These are phyloP conservation scores for Beauveria sp. DNA, from an alignment of 2,329 filamentous ascomycete species.

Conservation along the genomic window DNA sequence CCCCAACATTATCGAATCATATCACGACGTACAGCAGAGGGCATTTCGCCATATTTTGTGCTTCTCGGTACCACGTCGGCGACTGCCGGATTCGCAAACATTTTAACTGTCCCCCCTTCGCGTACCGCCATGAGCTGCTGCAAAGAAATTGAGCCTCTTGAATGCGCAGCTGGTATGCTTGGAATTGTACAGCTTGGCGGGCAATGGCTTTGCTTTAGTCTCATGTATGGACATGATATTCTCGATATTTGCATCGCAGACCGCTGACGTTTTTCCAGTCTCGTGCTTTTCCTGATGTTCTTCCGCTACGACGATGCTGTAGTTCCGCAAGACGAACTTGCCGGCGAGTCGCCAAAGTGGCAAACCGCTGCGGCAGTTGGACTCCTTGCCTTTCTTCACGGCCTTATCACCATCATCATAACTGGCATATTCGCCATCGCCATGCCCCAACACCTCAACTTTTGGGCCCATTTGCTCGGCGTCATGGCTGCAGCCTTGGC, in stretches of 20 bases:
- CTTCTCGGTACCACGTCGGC: conserved; percentile 87
- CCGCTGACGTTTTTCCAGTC: conserved; percentile 43
- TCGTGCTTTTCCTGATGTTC: conserved; percentile 90
- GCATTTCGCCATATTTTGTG: conserved; percentile 92
- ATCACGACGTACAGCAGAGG: conserved; percentile 74
- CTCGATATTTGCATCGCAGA: not conserved
- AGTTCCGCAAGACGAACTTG: conserved; percentile 41
- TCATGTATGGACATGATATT: conserved; percentile 59
- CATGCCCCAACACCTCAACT: conserved; percentile 55
- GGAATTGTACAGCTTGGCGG: conserved; percentile 86
- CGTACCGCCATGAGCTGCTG: conserved; percentile 81
- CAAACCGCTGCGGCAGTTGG: conserved; percentile 73
- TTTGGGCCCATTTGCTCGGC: conserved; percentile 82
- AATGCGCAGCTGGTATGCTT: conserved; percentile 77
- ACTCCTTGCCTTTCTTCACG: conserved; percentile 64
- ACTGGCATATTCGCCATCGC: conserved; percentile 60
- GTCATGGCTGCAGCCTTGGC: conserved; percentile 72
- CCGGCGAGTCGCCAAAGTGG: conserved; percentile 56
- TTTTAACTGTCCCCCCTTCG: conserved; percentile 78
- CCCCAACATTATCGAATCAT: conserved; percentile 94
- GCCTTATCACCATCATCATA: conserved; percentile 61
- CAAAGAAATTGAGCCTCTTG: conserved; percentile 67
- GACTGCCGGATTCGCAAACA: conserved; percentile 85
- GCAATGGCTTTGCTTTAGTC: conserved; percentile 85
- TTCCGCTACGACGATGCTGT: conserved; percentile 61